These are phyloP conservation scores for Isochrysis galbana DNA, from an alignment of 78 protist species.

Conservation along the genomic window DNA sequence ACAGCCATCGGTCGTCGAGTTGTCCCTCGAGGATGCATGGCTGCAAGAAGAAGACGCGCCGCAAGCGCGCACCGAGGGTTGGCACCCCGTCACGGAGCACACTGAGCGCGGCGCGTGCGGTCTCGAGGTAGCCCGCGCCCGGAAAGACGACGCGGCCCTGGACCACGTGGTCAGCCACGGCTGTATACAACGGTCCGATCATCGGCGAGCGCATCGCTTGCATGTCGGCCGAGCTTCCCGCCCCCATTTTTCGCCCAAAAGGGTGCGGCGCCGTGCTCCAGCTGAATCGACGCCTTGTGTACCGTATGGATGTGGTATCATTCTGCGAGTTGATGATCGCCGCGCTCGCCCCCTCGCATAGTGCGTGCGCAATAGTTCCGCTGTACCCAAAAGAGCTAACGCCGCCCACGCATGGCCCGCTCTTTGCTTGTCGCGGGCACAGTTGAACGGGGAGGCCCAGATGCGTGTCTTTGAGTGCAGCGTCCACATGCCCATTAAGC, in stretches of 20 bases:
- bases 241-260: neutral
- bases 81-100: neutral
- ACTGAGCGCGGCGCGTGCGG: neutral
- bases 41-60: neutral
- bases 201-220: neutral
- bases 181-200: neutral
- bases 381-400: constrained; percentile 1
- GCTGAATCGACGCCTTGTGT: neutral
- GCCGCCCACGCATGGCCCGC: neutral
- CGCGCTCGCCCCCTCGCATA: neutral
- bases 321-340: neutral
- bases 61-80: neutral
- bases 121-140: neutral
- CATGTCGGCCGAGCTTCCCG: neutral
- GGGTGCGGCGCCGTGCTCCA: neutral
- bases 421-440: neutral
- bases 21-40: neutral
- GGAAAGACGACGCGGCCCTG: neutral
- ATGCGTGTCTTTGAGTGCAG: neutral
- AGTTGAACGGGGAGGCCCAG: neutral
- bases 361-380: constrained; percentile 31
- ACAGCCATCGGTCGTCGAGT: neutral
- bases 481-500: neutral
- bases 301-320: neutral
- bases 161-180: neutral